Evolutionary conservation across 2,329 filamentous ascomycete species (phyloP), one percentile per base, ranked within the genome.

Genomic region (Aureobasidium melanogenum): DNA sequence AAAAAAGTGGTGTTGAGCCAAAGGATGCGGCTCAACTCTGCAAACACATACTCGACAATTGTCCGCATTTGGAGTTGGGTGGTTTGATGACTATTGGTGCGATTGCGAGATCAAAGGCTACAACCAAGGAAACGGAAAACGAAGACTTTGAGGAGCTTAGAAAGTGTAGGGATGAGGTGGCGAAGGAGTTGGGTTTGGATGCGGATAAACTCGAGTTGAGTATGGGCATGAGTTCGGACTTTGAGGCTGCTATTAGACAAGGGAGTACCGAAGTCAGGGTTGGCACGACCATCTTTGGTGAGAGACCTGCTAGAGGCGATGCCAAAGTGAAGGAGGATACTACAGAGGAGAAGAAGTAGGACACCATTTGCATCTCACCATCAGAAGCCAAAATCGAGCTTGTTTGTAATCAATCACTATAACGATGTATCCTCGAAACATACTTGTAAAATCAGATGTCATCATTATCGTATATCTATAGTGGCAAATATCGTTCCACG

Each of bases 71-170:
- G 39, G 78, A 83, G 61, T 78, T 99, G 2, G 80, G 88, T 32
- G 94, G 94, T 0, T 75, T 99, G 39, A 99, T 99, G 94, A 99
- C 94, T 1, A 97, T 99, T 70, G 94, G 94, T 1, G 91, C 93
- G 19, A 96, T 97, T 72, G 93, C 91, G 52, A 79, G 93, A 64
- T 94, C 89, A 67, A 82, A 84, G 69, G 89, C 84, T 17, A 88
- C 85, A 1, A 76, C 74, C n/a, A 63, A 82, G 0, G 91, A 89
- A 67, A 87, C 79, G n/a, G 88, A 93, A 75, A 97, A 97, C 72
- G 91, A 95, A 73, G 94, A 99, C 75, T 97, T 97, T 71, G 73
- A 85, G 5, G 72, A 77, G 5, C 74, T 99, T 70, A 79, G 77
- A 55, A 81, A 87, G 69, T 86, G 88, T 71, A 79, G 89, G 61